Base-by-base conservation (phyloP, 148 eudicot genomes). In the Amaranthus hypochondriacus region DNA sequence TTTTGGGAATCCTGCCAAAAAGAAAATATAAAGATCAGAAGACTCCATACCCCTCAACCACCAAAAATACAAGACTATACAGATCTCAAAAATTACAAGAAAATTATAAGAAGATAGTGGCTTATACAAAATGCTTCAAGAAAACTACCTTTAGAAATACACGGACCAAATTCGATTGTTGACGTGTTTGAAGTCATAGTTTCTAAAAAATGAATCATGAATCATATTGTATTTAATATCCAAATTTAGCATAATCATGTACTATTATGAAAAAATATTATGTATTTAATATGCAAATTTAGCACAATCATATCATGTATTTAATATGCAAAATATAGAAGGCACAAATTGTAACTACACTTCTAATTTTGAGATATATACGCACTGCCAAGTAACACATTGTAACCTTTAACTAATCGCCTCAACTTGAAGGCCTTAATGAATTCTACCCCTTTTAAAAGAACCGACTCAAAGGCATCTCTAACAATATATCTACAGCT, bases 1-100 rank as follows among this genome's bases (percentile, higher is more conserved):
- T 84, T 83, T 77, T 85, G 89, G 74, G 63, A 74, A 73, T 87
- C 91, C 97, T 88, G 81, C 64, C 80, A 84, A 10, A 49, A 43
- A 3, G 64, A 9, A 70, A 39, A 60, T 10, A 55, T 78, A 18
- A 75, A 28, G 39, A 64, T 13, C 11, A 21, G 42, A 39, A 69
- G 58, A 62, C 15, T 14, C 73, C 44, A 4, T 8, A 5, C 56
- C 62, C 72, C 56, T 57, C 66, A 57, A 48, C 13, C 60, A 49
- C 2, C 6, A 74, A 63, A 75, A 60, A 48, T 18, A 1, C 7
- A 56, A 71, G 18, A 43, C n/a, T 64, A 9, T 8, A 55, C 39
- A 54, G 7, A 54, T 63, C 53, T 53, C 10, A 59, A 42, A 10
- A 18, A 51, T 69, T 10, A 56, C 8, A 18, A 71, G 63, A 60